Conservation (phyloP, 2,329 filamentous ascomycete genomes). For the Pyricularia pennisetigena region DNA sequence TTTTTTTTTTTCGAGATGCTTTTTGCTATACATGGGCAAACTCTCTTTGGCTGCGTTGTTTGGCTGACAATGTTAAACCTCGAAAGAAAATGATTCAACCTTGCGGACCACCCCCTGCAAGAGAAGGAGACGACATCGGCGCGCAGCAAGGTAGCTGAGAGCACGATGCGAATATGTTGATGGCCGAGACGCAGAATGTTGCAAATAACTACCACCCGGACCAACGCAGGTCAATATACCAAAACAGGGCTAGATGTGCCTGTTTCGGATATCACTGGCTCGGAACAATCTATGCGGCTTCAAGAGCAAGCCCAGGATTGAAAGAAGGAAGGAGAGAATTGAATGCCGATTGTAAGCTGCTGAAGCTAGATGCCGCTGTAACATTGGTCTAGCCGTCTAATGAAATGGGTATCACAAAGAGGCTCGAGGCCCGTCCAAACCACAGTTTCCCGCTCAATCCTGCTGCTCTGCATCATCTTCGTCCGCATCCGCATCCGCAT, state of each 20-base stretch:
- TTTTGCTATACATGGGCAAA: neutral
- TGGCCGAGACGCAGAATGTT: neutral
- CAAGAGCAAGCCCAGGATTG: neutral
- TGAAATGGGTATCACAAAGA: neutral
- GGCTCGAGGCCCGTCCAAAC: neutral
- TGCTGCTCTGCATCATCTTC: neutral
- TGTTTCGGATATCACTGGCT: neutral
- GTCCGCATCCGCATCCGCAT: neutral
- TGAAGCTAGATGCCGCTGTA: neutral
- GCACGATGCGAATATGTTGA: neutral
- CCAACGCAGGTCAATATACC: neutral
- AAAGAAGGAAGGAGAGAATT: neutral
- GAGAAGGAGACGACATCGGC: slow-evolving; percentile 34
- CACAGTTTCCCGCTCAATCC: neutral
- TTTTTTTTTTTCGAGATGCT: neutral
- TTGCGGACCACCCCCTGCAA: slow-evolving; percentile 44
- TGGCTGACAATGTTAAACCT: neutral
- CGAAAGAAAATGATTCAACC: slow-evolving; percentile 58
- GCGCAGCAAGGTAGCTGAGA: neutral
- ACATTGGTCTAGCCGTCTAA: neutral
- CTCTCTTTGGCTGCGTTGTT: neutral
- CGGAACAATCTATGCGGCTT: neutral
- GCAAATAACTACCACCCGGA: neutral
- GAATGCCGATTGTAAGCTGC: neutral
- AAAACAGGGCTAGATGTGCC: neutral